A percentile compares a stretch with the other conserved stretches of the same genome.
phyloP scores from a whole-genome alignment of 768 basidiomycete genomes.

The Mrakia blollopis region DNA sequence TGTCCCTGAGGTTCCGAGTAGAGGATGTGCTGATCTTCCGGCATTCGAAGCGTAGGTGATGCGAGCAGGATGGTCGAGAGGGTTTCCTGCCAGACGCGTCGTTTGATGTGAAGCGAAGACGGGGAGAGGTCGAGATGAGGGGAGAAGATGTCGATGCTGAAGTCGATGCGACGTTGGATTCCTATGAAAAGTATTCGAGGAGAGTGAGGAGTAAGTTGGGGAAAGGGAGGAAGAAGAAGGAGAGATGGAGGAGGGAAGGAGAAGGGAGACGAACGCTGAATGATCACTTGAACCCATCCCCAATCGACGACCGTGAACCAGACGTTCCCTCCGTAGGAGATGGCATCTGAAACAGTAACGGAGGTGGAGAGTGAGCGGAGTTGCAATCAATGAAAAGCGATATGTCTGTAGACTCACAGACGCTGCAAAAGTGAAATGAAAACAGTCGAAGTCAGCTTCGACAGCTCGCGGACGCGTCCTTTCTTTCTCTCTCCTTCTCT shows the following conservation, averaged over 20 bases:
- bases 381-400: neutral
- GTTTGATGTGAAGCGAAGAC: constrained; percentile 52
- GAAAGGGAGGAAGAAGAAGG: neutral
- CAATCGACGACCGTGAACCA: constrained; percentile 63
- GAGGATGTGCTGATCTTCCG: constrained; percentile 54
- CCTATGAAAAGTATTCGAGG: neutral
- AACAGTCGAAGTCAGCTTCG: neutral
- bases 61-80: constrained; percentile 64
- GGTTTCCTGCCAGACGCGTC: constrained; percentile 76
- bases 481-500: neutral
- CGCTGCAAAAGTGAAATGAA: neutral
- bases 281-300: constrained; percentile 51
- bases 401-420: neutral
- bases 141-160: constrained; percentile 76
- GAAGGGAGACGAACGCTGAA: constrained; percentile 56
- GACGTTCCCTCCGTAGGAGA: constrained; percentile 61
- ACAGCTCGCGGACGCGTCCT: too few species aligned
- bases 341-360: constrained; percentile 41
- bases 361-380: neutral
- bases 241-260: neutral
- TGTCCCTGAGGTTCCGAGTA: constrained; percentile 58
- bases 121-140: constrained; percentile 50
- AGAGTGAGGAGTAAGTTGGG: neutral
- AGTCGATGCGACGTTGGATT: constrained; percentile 56
- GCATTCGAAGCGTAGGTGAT: constrained; percentile 57